Base-by-base conservation (phyloP, 441 rosid genomes). In the Populus hybrid region DNA sequence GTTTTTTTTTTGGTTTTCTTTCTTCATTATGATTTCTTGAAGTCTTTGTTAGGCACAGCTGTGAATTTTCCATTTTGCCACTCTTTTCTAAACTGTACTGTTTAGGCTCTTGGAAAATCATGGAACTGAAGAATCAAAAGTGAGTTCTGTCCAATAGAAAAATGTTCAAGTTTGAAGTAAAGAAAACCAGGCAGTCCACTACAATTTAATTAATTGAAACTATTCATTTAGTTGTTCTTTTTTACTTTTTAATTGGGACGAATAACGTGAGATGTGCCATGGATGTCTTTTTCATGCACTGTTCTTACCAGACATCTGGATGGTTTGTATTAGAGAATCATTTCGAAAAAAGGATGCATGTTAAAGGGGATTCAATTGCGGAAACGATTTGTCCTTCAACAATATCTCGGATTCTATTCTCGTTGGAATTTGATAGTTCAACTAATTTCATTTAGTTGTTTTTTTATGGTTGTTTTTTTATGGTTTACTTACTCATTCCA, bases 331-430 rank as follows among this genome's bases (percentile, higher is more conserved):
- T 69, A 21, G 67, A 72, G 75, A 72, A 35, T 14, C 63, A 64
- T 23, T 10, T 23, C 10, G 65, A 63, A 61, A 70, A 57, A 75
- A 76, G 69, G 67, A 57, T 80, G 77, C 76, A 24, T 38, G 50
- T 67, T 23, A 73, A 23, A 73, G 66, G 46, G 64, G 53, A 67
- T 16, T 53, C 71, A 24, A 21, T 68, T 73, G 69, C 38, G 75
- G 69, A 74, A 63, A 75, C 59, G 50, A 75, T 38, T 46, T 78
- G 26, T 38, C 59, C 30, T 75, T 38, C 19, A 8, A 10, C 9
- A 73, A 34, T 67, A 57, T 32, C 21, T 66, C 67, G 72, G 50
- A 69, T 77, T 76, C 79, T 63, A 3, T 66, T 35, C 30, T 72
- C 5, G 12, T 69, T 18, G n/a, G 36, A 50, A 46, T 53, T 46